Conservation (phyloP, 208 protist genomes). For the Tritrichomonas musculus region DNA sequence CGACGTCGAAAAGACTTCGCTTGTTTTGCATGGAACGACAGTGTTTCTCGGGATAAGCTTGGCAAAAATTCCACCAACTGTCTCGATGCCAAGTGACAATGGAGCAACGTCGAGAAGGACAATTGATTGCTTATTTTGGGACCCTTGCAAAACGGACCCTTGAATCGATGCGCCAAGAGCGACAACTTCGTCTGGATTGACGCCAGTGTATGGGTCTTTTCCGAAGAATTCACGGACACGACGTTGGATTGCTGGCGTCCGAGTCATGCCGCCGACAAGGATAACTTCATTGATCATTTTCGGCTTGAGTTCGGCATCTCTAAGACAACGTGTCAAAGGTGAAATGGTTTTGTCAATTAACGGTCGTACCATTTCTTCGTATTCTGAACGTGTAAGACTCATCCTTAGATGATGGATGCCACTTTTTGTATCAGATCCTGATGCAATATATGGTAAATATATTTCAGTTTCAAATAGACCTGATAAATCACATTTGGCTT, state of each 20-base stretch:
- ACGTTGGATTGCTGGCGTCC: slow-evolving; percentile 79
- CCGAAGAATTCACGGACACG: slow-evolving; percentile 58
- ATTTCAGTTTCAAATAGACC: slow-evolving; percentile 57
- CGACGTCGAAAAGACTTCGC: slow-evolving; percentile 76
- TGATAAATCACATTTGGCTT: slow-evolving; percentile 88
- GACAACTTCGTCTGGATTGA: slow-evolving; percentile 99
- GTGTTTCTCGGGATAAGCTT: slow-evolving; percentile 95
- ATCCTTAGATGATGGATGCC: slow-evolving; percentile 58
- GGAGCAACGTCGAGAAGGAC: slow-evolving; percentile 94
- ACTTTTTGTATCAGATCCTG: slow-evolving; percentile 30
- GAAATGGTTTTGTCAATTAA: slow-evolving; percentile 73
- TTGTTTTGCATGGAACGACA: slow-evolving; percentile 89
- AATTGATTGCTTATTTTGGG: slow-evolving; percentile 82
- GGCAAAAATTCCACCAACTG: slow-evolving; percentile 89
- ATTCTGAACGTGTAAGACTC: slow-evolving; percentile 72
- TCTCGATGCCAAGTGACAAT: slow-evolving; percentile 94
- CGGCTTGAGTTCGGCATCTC: slow-evolving; percentile 58
- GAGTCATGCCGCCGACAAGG: slow-evolving; percentile 85
- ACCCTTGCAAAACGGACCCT: slow-evolving; percentile 60
- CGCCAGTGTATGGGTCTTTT: slow-evolving; percentile 78
- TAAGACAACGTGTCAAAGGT: slow-evolving; percentile 68
- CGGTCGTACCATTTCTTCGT: slow-evolving; percentile 68
- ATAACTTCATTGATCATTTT: slow-evolving; percentile 86
- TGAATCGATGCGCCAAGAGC: slow-evolving; percentile 95
- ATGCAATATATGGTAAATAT: slow-evolving; percentile 52